Percentiles rank a stretch among this genome's conserved stretches.
phyloP scores from a whole-genome alignment of 257 asterid genomes.

The Solanum habrochaites region DNA sequence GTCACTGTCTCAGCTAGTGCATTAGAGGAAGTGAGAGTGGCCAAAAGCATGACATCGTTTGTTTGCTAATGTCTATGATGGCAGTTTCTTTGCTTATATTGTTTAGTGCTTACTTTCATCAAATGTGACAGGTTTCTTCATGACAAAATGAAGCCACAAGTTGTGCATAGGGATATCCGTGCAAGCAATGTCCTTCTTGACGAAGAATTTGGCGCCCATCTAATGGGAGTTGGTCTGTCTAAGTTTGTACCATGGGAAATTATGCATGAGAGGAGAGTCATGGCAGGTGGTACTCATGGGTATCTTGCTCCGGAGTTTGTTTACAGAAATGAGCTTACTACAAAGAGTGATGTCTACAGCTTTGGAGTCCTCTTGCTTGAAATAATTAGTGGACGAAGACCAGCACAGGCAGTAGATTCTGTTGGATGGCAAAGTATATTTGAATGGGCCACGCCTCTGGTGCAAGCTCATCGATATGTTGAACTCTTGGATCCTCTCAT shows the following conservation, averaged over 20 bases:
- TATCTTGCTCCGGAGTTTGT: conserved; percentile 98
- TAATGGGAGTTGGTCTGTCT: conserved; percentile 95
- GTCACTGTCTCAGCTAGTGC: background rate
- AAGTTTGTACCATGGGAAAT: conserved; percentile 96
- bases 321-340: conserved; percentile 86
- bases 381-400: conserved; percentile 83
- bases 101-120: background rate
- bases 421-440: conserved; percentile 97
- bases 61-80: background rate
- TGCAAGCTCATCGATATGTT: conserved; percentile 70
- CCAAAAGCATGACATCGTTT: background rate
- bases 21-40: background rate
- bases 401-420: conserved; percentile 93
- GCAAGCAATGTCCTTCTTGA: conserved; percentile 92
- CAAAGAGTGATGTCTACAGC: conserved; percentile 99
- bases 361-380: conserved; percentile 94
- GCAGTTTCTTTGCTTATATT: background rate
- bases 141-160: conserved; percentile 98
- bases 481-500: conserved; percentile 87
- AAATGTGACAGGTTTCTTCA: conserved; percentile 63
- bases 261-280: conserved; percentile 90
- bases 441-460: conserved; percentile 99
- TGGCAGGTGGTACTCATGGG: conserved; percentile 99
- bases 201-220: conserved; percentile 90
- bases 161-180: conserved; percentile 89